Conservation (phyloP, 2,329 filamentous ascomycete genomes). For the Fusarium sterilihyphosum region DNA sequence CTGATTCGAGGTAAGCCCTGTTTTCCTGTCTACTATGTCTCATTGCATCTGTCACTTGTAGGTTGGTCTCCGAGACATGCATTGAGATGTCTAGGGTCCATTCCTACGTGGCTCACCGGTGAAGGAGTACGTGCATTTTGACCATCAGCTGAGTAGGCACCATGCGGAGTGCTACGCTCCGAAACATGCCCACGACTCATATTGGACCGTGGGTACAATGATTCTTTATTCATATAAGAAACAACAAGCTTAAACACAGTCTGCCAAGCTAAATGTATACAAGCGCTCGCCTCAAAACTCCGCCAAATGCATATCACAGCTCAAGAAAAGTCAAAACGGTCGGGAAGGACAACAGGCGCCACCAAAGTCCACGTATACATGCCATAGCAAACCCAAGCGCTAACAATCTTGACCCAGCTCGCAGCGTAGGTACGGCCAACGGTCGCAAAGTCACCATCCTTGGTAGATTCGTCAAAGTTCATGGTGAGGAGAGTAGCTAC, state of each 20-base stretch:
- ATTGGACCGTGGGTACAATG: background rate
- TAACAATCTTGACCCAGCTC: slow-evolving; percentile 99
- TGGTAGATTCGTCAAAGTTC: slow-evolving; percentile 73
- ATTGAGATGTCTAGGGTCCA: slow-evolving; percentile 10
- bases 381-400: slow-evolving; percentile 94
- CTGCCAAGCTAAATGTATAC: slow-evolving; percentile 14
- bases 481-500: slow-evolving; percentile 87
- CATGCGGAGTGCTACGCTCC: background rate
- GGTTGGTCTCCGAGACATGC: slow-evolving; percentile 28
- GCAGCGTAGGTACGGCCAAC: slow-evolving; percentile 97
- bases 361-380: slow-evolving; percentile 95
- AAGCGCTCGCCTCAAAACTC: slow-evolving; percentile 31
- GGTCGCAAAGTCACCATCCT: slow-evolving; percentile 81
- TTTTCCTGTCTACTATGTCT: background rate
- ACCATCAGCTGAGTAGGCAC: slow-evolving; percentile 13
- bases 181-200: background rate
- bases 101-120: slow-evolving; percentile 21
- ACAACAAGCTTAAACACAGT: slow-evolving; percentile 4
- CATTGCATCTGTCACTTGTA: slow-evolving; percentile 20
- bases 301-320: slow-evolving; percentile 13
- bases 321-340: slow-evolving; percentile 76
- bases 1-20: background rate
- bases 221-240: slow-evolving; percentile 10
- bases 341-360: slow-evolving; percentile 85
- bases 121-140: background rate